These are phyloP conservation scores for Toxoplasma gondii DNA, from an alignment of 169 alveolate species.

Conservation along the genomic window DNA sequence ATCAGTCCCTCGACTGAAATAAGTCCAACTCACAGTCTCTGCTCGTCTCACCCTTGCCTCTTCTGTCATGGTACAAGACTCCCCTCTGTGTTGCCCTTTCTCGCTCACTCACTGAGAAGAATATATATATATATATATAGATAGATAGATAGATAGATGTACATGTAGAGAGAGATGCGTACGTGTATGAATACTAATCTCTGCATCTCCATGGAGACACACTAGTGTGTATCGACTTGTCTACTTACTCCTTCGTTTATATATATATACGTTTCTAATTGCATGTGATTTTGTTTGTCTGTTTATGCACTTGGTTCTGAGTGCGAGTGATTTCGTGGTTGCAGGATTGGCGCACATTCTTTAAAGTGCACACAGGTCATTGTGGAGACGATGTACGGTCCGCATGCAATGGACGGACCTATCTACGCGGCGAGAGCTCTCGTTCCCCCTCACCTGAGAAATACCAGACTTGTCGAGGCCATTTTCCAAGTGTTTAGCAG, in stretches of 20 bases:
- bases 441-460: slow-evolving; percentile 75
- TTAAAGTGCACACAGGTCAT: slow-evolving; percentile 57
- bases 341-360: slow-evolving; percentile 47
- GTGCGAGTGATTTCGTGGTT: background rate
- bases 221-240: too few species aligned
- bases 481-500: slow-evolving; percentile 50
- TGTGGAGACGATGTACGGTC: slow-evolving; percentile 73
- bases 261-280: too few species aligned
- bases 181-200: background rate
- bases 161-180: background rate
- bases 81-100: too few species aligned
- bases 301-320: background rate
- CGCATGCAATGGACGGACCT: slow-evolving; percentile 72
- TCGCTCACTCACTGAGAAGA: background rate
- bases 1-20: background rate
- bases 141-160: too few species aligned
- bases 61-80: too few species aligned
- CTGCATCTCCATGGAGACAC: background rate
- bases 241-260: too few species aligned
- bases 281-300: too few species aligned
- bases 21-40: background rate
- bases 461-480: slow-evolving; percentile 70
- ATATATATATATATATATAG: too few species aligned
- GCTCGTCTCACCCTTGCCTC: too few species aligned
- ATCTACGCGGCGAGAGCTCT: slow-evolving; percentile 73